Conservation (phyloP, 805 yeast genomes). For the Sugiyamaella marilandica region DNA sequence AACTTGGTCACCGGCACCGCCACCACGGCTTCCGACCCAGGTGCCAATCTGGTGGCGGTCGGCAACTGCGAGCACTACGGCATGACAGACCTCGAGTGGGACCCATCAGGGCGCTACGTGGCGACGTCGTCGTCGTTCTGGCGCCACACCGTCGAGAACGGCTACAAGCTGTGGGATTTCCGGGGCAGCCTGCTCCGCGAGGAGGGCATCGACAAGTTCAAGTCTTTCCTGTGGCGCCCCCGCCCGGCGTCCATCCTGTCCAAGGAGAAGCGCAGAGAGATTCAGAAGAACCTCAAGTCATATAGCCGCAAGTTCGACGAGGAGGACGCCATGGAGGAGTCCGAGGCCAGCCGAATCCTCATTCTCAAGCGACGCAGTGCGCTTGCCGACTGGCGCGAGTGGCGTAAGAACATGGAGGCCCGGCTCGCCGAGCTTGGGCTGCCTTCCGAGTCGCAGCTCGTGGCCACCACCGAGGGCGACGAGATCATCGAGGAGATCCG, state of each 20-base stretch:
- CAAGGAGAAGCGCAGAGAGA: slow-evolving; percentile 79
- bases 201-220: slow-evolving; percentile 76
- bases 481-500: slow-evolving; percentile 72
- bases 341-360: slow-evolving; percentile 84
- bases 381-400: slow-evolving; percentile 79
- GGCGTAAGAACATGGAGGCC: slow-evolving; percentile 55
- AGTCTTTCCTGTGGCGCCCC: slow-evolving; percentile 94
- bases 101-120: slow-evolving; percentile 88
- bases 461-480: slow-evolving; percentile 45
- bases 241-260: slow-evolving; percentile 78
- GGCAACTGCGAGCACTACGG: slow-evolving; percentile 65
- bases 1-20: slow-evolving; percentile 33
- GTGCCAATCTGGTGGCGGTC: slow-evolving; percentile 57
- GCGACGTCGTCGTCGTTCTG: slow-evolving; percentile 84
- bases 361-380: slow-evolving; percentile 77
- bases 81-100: slow-evolving; percentile 85
- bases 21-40: slow-evolving; percentile 44
- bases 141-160: slow-evolving; percentile 83
- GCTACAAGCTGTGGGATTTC: slow-evolving; percentile 81
- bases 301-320: slow-evolving; percentile 92
- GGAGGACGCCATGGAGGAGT: slow-evolving; percentile 91
- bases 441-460: slow-evolving; percentile 35
- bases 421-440: slow-evolving; percentile 45
- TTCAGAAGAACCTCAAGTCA: slow-evolving; percentile 82
- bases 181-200: slow-evolving; percentile 74